Percentiles rank a stretch among this genome's conserved stretches.
Conservation (phyloP, 805 yeast genomes). For the Kuraishia floccosa region DNA sequence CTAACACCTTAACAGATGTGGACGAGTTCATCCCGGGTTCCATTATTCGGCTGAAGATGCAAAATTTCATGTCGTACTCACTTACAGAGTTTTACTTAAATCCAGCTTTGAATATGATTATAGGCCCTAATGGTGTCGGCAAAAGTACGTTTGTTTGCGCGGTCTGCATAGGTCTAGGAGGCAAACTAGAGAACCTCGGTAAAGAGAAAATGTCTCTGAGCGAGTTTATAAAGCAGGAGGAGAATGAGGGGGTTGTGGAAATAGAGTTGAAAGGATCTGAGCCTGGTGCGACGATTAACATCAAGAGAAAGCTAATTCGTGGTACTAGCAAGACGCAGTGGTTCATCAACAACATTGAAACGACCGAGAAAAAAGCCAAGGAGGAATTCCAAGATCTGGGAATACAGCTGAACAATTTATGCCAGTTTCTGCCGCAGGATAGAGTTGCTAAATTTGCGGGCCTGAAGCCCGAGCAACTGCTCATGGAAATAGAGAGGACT, state of each 20-base stretch:
- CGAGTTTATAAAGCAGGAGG: conserved; percentile 68
- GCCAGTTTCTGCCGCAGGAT: conserved; percentile 94
- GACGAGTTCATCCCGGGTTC: conserved; percentile 30
- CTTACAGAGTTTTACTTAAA: conserved; percentile 64
- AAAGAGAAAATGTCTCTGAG: conserved; percentile 46
- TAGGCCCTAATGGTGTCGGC: conserved; percentile 97
- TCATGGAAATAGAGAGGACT: conserved; percentile 74
- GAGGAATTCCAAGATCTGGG: conserved; percentile 36
- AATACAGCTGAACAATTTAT: conserved; percentile 82
- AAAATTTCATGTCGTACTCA: conserved; percentile 60
- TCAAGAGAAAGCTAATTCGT: conserved; percentile 31
- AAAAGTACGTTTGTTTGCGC: conserved; percentile 92
- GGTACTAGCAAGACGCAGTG: conserved; percentile 38
- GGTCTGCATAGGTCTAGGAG: conserved; percentile 79
- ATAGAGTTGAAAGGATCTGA: conserved; percentile 32
- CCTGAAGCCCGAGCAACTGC: conserved; percentile 60
- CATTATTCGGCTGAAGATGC: conserved; percentile 36
- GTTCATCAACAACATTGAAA: conserved; percentile 28
- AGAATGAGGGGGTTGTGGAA: conserved; percentile 31
- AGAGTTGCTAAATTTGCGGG: conserved; percentile 88
- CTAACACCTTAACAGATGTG: conserved; percentile 7
- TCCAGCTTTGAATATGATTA: conserved; percentile 80
- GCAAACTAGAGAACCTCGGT: conserved; percentile 64
- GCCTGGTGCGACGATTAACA: conserved; percentile 20
- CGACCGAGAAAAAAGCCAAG: conserved; percentile 34